These are phyloP conservation scores for Linnemannia zychae DNA, from an alignment of 192 early-diverging fungal species.

Conservation along the genomic window DNA sequence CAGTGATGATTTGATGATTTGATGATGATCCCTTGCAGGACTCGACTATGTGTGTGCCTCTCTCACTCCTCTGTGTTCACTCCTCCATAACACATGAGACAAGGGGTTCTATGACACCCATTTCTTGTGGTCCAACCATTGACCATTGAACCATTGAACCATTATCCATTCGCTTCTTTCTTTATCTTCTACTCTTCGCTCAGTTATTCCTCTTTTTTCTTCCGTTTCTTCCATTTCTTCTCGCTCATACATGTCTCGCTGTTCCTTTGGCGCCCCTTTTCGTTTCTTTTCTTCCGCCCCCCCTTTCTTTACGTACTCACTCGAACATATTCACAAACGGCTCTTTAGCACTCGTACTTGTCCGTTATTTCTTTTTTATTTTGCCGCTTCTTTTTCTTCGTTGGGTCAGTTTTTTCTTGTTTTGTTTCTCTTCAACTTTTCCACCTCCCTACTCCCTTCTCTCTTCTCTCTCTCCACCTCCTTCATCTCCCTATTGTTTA, in stretches of 20 bases:
- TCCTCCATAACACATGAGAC: background rate
- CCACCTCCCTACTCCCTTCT: background rate
- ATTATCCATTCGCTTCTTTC: background rate
- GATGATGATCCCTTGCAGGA: background rate
- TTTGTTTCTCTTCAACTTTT: background rate
- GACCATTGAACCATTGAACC: background rate
- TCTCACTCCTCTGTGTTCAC: background rate
- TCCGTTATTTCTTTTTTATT: background rate
- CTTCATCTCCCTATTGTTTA: background rate
- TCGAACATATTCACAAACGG: background rate
- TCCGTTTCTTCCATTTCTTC: background rate
- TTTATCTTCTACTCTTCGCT: background rate
- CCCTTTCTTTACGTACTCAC: slow-evolving; percentile 3
- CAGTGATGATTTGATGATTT: background rate
- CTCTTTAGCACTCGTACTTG: background rate
- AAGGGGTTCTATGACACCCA: background rate
- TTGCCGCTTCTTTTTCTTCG: background rate
- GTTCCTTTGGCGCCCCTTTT: background rate
- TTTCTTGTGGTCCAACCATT: background rate
- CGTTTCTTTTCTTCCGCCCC: background rate
- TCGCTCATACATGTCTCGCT: background rate
- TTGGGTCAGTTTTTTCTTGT: background rate
- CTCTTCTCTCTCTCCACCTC: background rate
- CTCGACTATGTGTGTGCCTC: background rate
- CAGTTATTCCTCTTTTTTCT: background rate